Conservation (phyloP, 345 rosid species). For the Noccaea bulbosa region DNA sequence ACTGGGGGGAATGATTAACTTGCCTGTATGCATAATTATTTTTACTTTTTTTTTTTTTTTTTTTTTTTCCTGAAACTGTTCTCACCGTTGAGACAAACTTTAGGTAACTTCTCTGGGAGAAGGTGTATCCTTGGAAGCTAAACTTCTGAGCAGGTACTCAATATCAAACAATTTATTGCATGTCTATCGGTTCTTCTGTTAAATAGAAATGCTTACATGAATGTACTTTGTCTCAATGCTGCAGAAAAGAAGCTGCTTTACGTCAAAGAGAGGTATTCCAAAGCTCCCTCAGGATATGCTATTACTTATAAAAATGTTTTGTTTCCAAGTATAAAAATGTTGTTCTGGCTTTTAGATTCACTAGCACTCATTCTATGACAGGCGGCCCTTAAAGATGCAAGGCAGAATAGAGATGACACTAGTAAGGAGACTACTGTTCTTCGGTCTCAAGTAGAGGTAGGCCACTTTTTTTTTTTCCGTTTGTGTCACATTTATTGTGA, state of each 20-base stretch:
- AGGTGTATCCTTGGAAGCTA: slow-evolving; percentile 96
- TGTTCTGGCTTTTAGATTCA: slow-evolving; percentile 29
- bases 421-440: slow-evolving; percentile 69
- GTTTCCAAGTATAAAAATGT: slow-evolving; percentile 18
- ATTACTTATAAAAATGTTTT: slow-evolving; percentile 10
- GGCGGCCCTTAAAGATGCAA: slow-evolving; percentile 92
- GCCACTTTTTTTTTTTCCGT: slow-evolving; percentile 8
- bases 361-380: slow-evolving; percentile 42
- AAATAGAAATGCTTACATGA: slow-evolving; percentile 18
- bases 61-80: slow-evolving; percentile 18
- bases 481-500: slow-evolving; percentile 20
- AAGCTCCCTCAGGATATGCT: slow-evolving; percentile 11
- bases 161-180: slow-evolving; percentile 14
- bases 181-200: neutral
- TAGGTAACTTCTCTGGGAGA: slow-evolving; percentile 95
- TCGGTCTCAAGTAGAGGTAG: slow-evolving; percentile 79
- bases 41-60: neutral
- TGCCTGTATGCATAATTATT: slow-evolving; percentile 4
- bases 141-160: slow-evolving; percentile 78
- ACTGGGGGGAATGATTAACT: neutral
- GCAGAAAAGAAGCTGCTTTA: slow-evolving; percentile 95
- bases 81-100: slow-evolving; percentile 31
- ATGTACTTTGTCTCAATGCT: slow-evolving; percentile 37
- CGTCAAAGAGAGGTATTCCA: slow-evolving; percentile 89
- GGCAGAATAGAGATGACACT: slow-evolving; percentile 62